phyloP scores from a whole-genome alignment of 495 filamentous ascomycete genomes.

The Penicillium subrubescens region DNA sequence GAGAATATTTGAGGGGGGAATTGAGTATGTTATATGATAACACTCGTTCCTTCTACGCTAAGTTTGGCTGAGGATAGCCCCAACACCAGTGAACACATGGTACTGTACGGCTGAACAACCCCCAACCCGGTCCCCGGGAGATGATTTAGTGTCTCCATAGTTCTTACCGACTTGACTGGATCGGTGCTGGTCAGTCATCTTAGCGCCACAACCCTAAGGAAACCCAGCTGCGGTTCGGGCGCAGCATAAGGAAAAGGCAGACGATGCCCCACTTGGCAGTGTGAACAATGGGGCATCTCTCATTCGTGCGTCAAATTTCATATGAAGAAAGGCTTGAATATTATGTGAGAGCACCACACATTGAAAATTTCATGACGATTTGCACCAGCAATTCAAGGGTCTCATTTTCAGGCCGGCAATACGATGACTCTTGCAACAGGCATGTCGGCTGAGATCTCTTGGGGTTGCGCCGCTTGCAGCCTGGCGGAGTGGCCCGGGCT shows the following conservation, averaged over 20 bases:
- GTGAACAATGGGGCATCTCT: constrained; percentile 17
- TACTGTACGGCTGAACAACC: constrained; percentile 20
- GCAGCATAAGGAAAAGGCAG: constrained; percentile 17
- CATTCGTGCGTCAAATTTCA: constrained; percentile 21
- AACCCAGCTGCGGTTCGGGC: constrained; percentile 9
- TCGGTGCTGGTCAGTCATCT: constrained; percentile 12
- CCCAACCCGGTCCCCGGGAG: constrained; percentile 6
- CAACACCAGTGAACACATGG: neutral
- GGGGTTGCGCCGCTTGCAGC: constrained; percentile 5
- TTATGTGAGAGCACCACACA: neutral
- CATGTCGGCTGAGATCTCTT: neutral
- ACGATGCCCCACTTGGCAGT: constrained; percentile 23
- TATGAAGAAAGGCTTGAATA: constrained; percentile 1
- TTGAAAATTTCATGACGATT: neutral
- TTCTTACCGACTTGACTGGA: constrained; percentile 8
- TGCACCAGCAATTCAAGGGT: neutral
- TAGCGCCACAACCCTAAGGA: constrained; percentile 22
- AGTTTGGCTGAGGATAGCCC: neutral
- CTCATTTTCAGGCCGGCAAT: neutral
- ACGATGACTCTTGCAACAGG: neutral
- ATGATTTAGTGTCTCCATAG: constrained; percentile 8
- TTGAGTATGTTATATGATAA: neutral
- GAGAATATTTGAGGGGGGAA: neutral
- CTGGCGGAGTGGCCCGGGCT: neutral
- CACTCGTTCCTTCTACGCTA: neutral